phyloP scores from a whole-genome alignment of 2,329 filamentous ascomycete genomes.

The Colletotrichum orbiculare region DNA sequence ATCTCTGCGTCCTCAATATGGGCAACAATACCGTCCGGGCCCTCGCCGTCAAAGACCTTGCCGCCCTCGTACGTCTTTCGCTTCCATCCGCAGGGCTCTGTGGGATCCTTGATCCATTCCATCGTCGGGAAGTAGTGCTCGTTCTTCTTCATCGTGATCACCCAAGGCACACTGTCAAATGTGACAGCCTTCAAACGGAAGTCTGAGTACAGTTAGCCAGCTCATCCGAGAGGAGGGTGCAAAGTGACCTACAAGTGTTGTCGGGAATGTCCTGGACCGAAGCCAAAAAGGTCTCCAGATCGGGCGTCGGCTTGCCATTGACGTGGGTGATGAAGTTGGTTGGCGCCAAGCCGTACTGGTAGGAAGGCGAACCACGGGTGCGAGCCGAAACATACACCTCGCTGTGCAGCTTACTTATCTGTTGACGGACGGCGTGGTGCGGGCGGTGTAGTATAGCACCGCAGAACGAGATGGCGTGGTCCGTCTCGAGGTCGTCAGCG shows the following conservation, averaged over 20 bases:
- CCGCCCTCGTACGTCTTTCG: conserved; percentile 71
- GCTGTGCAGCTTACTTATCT: conserved; percentile 95
- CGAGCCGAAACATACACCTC: conserved; percentile 96
- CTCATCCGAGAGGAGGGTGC: background rate
- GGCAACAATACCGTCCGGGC: conserved; percentile 58
- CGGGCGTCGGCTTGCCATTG: conserved; percentile 86
- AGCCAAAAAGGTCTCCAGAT: conserved; percentile 82
- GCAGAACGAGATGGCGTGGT: conserved; percentile 93
- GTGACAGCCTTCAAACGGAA: conserved; percentile 98
- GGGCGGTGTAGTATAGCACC: conserved; percentile 93
- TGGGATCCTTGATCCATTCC: conserved; percentile 74
- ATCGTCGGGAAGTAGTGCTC: conserved; percentile 90
- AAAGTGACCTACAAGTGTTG: conserved; percentile 78
- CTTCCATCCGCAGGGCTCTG: conserved; percentile 70
- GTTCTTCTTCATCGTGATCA: conserved; percentile 99
- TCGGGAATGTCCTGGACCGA: conserved; percentile 91
- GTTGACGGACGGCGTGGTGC: conserved; percentile 95
- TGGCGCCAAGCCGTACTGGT: conserved; percentile 91
- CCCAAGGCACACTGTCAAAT: conserved; percentile 98
- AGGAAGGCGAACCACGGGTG: conserved; percentile 83
- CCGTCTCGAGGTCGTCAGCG: conserved; percentile 91
- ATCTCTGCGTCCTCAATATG: conserved; percentile 56
- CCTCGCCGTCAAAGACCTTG: conserved; percentile 64
- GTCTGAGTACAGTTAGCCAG: conserved; percentile 60
- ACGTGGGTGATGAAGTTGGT: conserved; percentile 99